Percentiles rank a stretch among this genome's conserved stretches.
Evolutionary conservation across 352 stramenopile species (phyloP).

Genomic region (Globisporangium irregulare): DNA sequence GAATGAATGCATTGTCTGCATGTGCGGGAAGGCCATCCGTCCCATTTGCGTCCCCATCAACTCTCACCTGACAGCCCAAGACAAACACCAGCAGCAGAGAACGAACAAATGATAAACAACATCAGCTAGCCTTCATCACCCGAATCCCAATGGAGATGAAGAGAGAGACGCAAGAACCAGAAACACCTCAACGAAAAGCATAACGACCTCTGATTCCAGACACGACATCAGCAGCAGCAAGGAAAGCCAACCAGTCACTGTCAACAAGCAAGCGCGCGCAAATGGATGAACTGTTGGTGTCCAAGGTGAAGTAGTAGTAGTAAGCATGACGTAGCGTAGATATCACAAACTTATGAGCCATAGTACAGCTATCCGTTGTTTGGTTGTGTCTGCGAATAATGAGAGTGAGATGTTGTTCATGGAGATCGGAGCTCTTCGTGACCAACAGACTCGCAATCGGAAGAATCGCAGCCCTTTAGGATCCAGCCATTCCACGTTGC

Average conservation of each 20-base stretch:
- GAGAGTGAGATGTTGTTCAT: constrained; percentile 3
- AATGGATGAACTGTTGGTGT: not conserved
- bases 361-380: not conserved
- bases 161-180: not conserved
- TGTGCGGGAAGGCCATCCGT: not conserved
- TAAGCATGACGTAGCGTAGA: not conserved
- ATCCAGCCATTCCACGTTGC: not conserved
- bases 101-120: not conserved
- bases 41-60: not conserved
- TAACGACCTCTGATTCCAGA: not conserved
- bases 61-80: not conserved
- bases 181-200: not conserved
- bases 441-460: not conserved
- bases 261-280: no score
- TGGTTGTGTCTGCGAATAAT: not conserved
- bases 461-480: not conserved
- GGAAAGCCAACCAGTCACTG: not conserved
- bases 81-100: not conserved
- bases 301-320: not conserved
- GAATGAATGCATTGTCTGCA: constrained; percentile 3
- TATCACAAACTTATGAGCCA: not conserved
- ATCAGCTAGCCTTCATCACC: not conserved
- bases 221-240: not conserved
- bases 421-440: constrained; percentile 11
- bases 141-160: not conserved